Evolutionary conservation across 495 filamentous ascomycete genomes (phyloP).

Genomic region (Aspergillus indologenus): DNA sequence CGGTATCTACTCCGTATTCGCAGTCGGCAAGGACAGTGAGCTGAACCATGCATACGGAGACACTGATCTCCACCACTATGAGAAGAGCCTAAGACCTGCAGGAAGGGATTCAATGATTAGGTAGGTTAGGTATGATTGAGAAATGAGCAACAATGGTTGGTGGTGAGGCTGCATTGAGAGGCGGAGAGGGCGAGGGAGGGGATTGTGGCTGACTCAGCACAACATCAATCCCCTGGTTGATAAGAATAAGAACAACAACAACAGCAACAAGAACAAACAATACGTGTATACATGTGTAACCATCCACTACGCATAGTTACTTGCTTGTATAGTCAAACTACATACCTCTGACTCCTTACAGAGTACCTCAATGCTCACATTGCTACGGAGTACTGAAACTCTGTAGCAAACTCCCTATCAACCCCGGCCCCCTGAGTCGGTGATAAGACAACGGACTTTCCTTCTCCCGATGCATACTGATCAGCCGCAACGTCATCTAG

Average conservation of each 20-base stretch:
- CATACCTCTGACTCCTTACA: not conserved
- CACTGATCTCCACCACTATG: conserved; percentile 8
- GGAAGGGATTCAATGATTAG: not conserved
- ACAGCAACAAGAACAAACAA: no score
- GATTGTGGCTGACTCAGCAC: not conserved
- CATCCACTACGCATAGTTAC: not conserved
- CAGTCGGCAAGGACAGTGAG: not conserved
- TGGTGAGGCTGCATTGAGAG: not conserved
- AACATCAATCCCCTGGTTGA: not conserved
- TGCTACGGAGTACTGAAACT: no score
- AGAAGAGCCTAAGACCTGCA: not conserved
- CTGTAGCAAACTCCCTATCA: no score
- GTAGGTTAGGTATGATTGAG: not conserved
- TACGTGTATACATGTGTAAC: not conserved
- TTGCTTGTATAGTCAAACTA: not conserved
- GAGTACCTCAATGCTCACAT: no score
- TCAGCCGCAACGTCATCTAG: conserved; percentile 3
- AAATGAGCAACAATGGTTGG: not conserved
- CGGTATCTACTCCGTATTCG: not conserved
- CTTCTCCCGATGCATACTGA: not conserved
- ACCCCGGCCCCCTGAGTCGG: not conserved
- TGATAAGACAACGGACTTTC: conserved; percentile 6
- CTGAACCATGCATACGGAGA: conserved; percentile 6
- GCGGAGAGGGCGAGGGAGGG: no score
- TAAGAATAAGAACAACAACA: not conserved